Evolutionary conservation across 179 eudicot genomes (phyloP), one percentile per base, ranked within the genome.

Genomic region (Silene vulgaris): DNA sequence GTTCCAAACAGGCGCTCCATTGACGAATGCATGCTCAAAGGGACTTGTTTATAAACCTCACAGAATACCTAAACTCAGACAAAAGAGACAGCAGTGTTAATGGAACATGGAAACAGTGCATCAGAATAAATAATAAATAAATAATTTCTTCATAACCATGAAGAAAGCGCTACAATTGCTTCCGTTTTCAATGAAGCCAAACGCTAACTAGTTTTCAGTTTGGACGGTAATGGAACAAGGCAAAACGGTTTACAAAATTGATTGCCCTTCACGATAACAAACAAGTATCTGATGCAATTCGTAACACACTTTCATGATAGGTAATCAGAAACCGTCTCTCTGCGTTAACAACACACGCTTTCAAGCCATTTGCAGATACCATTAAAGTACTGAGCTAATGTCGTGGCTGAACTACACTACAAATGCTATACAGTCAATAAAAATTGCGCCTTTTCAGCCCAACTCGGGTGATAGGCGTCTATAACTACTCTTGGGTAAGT

Each of bases 1-100:
- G 99, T 95, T 72, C 89, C 89, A 86, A 95, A 95, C 7, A 95
- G 85, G 78, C 87, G 97, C 65, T 89, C 95, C 90, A 95, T 89
- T 65, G 97, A 85, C 50, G 87, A 74, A 80, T 87, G 83, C 86
- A 89, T 16, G 79, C 77, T 84, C 14, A 91, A 88, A 61, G 86
- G 91, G 35, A 92, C 86, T 86, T 87, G 96, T 78, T 77, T 82
- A 78, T 92, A 92, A 59, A 89, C 90, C 85, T 88, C 92, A 50
- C 90, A 87, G 76, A 92, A 95, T 59, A 95, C 99, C 99, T 76
- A 30, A 37, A 19, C 60, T 75, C 13, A 21, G 75, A 3, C 71
- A 43, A 71, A 59, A 43, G 5, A 21, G 16, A 52, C 32, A n/a
- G 48, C 17, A 43, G 26, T 35, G 8, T 14, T 2, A 72, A 2